A percentile compares a stretch with the other conserved stretches of the same genome.
Conservation (phyloP, 2,329 filamentous ascomycete genomes). For the Aspergillus uvarum region DNA sequence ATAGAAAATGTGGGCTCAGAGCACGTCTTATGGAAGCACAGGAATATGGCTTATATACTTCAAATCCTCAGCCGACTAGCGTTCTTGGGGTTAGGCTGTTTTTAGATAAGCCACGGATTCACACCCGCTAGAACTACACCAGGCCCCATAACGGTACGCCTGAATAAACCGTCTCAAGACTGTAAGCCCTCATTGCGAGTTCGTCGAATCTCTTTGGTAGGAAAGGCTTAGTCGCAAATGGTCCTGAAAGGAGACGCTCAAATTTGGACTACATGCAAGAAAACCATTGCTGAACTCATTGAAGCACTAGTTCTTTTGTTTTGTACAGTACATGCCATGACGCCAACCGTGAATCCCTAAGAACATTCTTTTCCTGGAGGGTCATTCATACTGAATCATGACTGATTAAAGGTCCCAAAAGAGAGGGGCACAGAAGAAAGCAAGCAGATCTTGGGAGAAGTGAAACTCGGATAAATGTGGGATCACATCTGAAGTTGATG, state of each 20-base stretch:
- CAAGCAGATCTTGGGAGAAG: background rate
- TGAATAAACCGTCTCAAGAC: background rate
- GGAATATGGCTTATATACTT: background rate
- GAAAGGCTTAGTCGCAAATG: background rate
- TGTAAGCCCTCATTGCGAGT: too few species aligned
- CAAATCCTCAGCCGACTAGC: background rate
- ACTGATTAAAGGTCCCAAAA: background rate
- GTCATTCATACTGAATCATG: background rate
- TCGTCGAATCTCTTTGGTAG: too few species aligned
- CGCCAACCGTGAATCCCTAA: background rate
- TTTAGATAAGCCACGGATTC: background rate
- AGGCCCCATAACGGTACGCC: background rate
- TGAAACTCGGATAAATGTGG: background rate
- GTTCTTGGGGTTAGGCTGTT: background rate
- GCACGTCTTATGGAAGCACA: background rate
- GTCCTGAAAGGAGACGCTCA: background rate
- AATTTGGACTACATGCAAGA: background rate
- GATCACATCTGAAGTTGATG: slow-evolving; percentile 8
- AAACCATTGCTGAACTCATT: background rate
- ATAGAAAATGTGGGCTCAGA: too few species aligned
- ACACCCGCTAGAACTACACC: background rate
- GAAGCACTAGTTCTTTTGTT: background rate
- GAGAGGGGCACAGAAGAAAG: background rate
- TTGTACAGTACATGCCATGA: background rate
- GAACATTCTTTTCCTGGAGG: background rate